phyloP scores from a whole-genome alignment of 768 basidiomycete genomes.

The Termitomyces sp. region DNA sequence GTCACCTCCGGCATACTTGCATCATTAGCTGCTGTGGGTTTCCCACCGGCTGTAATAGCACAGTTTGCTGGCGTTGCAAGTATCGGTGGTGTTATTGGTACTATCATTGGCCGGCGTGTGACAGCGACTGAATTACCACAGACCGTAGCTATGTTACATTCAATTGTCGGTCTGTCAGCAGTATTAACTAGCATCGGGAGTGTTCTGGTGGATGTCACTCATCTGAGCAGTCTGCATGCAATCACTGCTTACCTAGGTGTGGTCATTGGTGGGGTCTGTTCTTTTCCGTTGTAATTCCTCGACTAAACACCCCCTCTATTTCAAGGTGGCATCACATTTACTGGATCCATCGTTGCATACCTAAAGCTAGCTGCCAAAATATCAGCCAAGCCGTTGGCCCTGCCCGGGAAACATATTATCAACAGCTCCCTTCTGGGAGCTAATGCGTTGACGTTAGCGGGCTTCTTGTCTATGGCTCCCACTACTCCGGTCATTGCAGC shows the following conservation, averaged over 20 bases:
- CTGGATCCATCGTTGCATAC: conserved; percentile 87
- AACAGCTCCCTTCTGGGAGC: conserved; percentile 67
- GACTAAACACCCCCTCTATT: conserved; percentile 3
- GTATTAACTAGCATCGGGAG: conserved; percentile 83
- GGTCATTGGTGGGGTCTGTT: conserved; percentile 56
- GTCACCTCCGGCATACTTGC: conserved; percentile 78
- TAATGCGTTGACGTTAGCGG: conserved; percentile 70
- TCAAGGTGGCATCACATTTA: conserved; percentile 78
- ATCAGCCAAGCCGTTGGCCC: conserved; percentile 62
- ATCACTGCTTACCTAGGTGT: conserved; percentile 85
- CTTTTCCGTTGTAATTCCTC: not conserved
- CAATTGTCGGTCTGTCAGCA: conserved; percentile 86
- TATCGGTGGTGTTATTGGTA: conserved; percentile 65
- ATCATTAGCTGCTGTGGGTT: conserved; percentile 79
- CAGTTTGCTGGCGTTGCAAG: conserved; percentile 77
- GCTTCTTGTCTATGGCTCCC: conserved; percentile 67
- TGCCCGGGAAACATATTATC: conserved; percentile 76
- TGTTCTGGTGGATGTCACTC: conserved; percentile 65
- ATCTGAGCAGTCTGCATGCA: conserved; percentile 68
- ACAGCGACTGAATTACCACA: conserved; percentile 88
- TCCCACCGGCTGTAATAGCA: conserved; percentile 63
- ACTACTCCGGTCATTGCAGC: conserved; percentile 71
- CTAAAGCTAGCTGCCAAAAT: conserved; percentile 81
- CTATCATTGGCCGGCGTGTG: conserved; percentile 74
- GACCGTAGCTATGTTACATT: conserved; percentile 72